Conservation (phyloP, 371 early-diverging fungal genomes). For the Circinella umbellata region DNA sequence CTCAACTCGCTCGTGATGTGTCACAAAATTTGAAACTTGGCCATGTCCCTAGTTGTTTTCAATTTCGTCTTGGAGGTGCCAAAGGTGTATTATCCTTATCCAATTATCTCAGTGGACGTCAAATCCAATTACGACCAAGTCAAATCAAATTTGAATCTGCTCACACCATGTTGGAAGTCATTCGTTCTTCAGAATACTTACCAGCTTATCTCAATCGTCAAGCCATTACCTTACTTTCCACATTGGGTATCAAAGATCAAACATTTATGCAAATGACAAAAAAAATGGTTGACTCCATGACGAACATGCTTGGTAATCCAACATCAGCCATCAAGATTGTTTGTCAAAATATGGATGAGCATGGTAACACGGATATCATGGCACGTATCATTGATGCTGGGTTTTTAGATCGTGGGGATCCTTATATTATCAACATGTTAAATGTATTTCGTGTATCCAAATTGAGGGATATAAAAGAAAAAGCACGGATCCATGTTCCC, state of each 20-base stretch:
- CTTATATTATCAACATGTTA: conserved; percentile 61
- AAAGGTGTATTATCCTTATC: conserved; percentile 75
- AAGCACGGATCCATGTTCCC: conserved; percentile 72
- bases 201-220: conserved; percentile 78
- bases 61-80: conserved; percentile 82
- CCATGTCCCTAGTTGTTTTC: conserved; percentile 72
- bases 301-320: conserved; percentile 48
- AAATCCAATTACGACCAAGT: conserved; percentile 64
- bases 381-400: conserved; percentile 62
- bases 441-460: conserved; percentile 55
- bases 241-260: conserved; percentile 66
- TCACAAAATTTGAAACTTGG: conserved; percentile 54
- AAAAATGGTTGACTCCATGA: conserved; percentile 48
- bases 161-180: conserved; percentile 68
- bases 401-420: conserved; percentile 59
- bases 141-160: conserved; percentile 73
- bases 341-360: conserved; percentile 57
- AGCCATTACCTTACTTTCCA: conserved; percentile 68
- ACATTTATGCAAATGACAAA: conserved; percentile 58
- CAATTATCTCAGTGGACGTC: conserved; percentile 26
- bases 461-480: conserved; percentile 69
- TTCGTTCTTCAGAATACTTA: conserved; percentile 57
- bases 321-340: conserved; percentile 54
- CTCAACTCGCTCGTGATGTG: conserved; percentile 56
- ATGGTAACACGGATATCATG: conserved; percentile 57